phyloP scores from a whole-genome alignment of 345 rosid species.

The Populus deltoides region DNA sequence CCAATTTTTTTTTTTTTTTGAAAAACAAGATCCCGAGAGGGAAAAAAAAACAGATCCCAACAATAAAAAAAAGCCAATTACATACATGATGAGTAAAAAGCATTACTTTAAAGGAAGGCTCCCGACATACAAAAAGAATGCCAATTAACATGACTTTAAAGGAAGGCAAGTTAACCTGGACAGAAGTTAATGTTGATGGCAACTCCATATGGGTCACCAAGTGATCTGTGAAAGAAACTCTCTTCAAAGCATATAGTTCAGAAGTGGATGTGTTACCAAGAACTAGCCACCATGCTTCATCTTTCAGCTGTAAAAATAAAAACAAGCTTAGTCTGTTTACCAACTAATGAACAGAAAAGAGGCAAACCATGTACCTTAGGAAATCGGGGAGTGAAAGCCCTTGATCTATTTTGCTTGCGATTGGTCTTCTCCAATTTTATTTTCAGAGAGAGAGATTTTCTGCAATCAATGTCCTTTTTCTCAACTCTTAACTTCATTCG shows the following conservation, averaged over 20 bases:
- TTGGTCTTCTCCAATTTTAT: slow-evolving; percentile 68
- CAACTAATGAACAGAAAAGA: slow-evolving; percentile 1
- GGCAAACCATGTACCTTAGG: slow-evolving; percentile 61
- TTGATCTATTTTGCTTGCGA: slow-evolving; percentile 54
- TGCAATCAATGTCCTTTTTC: slow-evolving; percentile 43
- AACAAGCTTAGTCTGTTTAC: slow-evolving; percentile 11
- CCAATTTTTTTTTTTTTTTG: too few species aligned
- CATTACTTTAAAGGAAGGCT: too few species aligned
- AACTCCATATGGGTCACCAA: slow-evolving; percentile 69
- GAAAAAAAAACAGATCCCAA: too few species aligned
- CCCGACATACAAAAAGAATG: not conserved
- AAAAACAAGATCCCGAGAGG: too few species aligned
- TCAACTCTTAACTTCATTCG: slow-evolving; percentile 62
- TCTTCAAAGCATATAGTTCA: slow-evolving; percentile 78
- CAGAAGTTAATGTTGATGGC: slow-evolving; percentile 46
- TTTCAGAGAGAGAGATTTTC: slow-evolving; percentile 40
- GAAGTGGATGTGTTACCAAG: slow-evolving; percentile 69
- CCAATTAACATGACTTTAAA: not conserved
- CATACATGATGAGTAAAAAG: too few species aligned
- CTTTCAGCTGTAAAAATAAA: slow-evolving; percentile 57
- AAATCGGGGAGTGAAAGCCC: slow-evolving; percentile 82
- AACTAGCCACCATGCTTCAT: slow-evolving; percentile 97
- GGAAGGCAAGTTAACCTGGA: slow-evolving; percentile 50
- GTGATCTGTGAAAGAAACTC: slow-evolving; percentile 73
- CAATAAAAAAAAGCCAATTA: too few species aligned